Percentiles rank a stretch among this genome's conserved stretches.
Conservation (phyloP, 257 asterid genomes). For the Nicotiana tabacum region DNA sequence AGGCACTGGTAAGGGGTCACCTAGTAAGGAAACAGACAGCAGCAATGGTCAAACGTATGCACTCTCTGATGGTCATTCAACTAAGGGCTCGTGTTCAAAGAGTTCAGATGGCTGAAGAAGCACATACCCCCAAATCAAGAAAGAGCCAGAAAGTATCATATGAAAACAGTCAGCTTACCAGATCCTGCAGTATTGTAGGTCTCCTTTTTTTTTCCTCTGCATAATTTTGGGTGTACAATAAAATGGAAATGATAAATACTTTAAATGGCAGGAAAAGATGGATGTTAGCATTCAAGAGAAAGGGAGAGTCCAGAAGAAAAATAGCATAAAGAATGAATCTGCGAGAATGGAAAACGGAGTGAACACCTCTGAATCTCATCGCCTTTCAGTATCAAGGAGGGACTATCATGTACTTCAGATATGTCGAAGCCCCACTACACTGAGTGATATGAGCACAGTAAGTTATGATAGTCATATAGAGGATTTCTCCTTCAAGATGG, state of each 20-base stretch:
- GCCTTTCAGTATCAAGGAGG: slow-evolving; percentile 32
- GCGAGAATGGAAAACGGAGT: slow-evolving; percentile 33
- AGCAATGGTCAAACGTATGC: slow-evolving; percentile 47
- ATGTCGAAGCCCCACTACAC: slow-evolving; percentile 43
- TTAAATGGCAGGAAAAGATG: slow-evolving; percentile 30
- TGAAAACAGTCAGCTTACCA: slow-evolving; percentile 21
- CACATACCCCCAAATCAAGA: slow-evolving; percentile 20
- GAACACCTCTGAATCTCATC: slow-evolving; percentile 21
- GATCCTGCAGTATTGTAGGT: slow-evolving; percentile 27
- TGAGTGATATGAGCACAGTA: slow-evolving; percentile 44
- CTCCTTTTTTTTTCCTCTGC: neutral
- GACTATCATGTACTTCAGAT: slow-evolving; percentile 26
- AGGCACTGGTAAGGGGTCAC: slow-evolving; percentile 75
- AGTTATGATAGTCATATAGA: slow-evolving; percentile 32
- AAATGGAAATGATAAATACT: neutral
- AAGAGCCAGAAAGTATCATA: slow-evolving; percentile 19
- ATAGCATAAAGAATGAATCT: slow-evolving; percentile 22
- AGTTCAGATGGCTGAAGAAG: slow-evolving; percentile 42
- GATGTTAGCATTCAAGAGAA: slow-evolving; percentile 17
- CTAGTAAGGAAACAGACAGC: slow-evolving; percentile 60
- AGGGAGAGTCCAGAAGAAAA: slow-evolving; percentile 34
- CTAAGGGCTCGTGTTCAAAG: slow-evolving; percentile 63
- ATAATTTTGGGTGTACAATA: neutral
- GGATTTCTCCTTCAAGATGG: slow-evolving; percentile 28
- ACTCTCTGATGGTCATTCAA: slow-evolving; percentile 60